These are phyloP conservation scores for Boletus vinaceobasis DNA, from an alignment of 768 basidiomycete genomes.

Conservation along the genomic window DNA sequence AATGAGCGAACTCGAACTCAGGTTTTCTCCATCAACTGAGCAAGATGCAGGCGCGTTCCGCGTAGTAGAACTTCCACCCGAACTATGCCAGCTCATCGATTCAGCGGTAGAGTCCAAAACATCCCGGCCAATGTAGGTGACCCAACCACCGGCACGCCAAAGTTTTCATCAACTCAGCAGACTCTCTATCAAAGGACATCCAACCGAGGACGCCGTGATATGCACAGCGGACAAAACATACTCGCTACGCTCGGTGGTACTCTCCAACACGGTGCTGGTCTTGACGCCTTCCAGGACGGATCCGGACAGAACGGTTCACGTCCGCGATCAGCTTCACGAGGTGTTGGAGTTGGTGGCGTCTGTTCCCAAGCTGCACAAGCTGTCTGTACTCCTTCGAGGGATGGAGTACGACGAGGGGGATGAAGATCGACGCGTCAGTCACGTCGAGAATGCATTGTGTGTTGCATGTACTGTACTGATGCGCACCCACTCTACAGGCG, in stretches of 20 bases:
- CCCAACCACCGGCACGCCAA: not conserved
- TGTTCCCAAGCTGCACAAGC: slow-evolving; percentile 73
- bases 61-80: slow-evolving; percentile 70
- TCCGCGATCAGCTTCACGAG: slow-evolving; percentile 79
- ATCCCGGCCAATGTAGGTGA: slow-evolving; percentile 29
- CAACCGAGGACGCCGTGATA: slow-evolving; percentile 83
- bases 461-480: not conserved
- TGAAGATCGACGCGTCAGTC: slow-evolving; percentile 38
- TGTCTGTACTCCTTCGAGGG: slow-evolving; percentile 59
- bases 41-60: slow-evolving; percentile 56
- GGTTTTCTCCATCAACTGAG: slow-evolving; percentile 48
- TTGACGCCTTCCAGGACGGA: slow-evolving; percentile 47
- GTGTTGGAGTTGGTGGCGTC: slow-evolving; percentile 76
- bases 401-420: slow-evolving; percentile 66
- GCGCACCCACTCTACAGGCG: slow-evolving; percentile 12
- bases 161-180: slow-evolving; percentile 32
- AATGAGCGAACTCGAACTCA: slow-evolving; percentile 38
- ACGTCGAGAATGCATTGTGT: not conserved
- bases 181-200: slow-evolving; percentile 75
- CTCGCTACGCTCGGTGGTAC: slow-evolving; percentile 73
- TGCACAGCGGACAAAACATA: slow-evolving; percentile 84
- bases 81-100: slow-evolving; percentile 62
- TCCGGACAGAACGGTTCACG: slow-evolving; percentile 49
- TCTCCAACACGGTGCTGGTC: slow-evolving; percentile 86
- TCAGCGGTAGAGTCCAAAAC: slow-evolving; percentile 36